phyloP scores from a whole-genome alignment of 2,329 filamentous ascomycete species.

The Drechmeria coniospora region DNA sequence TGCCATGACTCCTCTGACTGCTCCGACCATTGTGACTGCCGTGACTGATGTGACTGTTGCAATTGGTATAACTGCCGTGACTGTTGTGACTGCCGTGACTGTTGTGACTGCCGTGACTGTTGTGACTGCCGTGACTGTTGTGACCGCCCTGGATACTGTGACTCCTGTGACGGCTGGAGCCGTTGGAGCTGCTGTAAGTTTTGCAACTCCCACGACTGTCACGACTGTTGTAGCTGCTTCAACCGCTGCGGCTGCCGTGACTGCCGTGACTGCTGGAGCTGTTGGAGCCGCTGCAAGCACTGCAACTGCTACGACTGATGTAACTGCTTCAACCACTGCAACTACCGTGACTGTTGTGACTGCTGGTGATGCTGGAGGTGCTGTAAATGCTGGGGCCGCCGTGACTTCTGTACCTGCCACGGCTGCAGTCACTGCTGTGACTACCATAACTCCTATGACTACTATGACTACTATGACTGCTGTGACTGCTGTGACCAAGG shows the following conservation, averaged over 20 bases:
- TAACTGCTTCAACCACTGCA: background rate
- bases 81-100: too few species aligned
- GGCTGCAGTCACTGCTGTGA: too few species aligned
- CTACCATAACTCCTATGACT: too few species aligned
- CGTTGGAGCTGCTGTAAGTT: background rate
- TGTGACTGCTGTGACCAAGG: too few species aligned
- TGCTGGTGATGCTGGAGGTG: background rate
- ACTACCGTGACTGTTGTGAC: background rate
- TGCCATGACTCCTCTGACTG: too few species aligned
- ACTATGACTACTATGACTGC: too few species aligned
- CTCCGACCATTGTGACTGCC: too few species aligned
- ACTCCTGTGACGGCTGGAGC: background rate
- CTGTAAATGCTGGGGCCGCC: background rate
- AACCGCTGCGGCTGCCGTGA: background rate
- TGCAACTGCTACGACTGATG: background rate
- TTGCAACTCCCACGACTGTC: background rate
- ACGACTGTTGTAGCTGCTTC: background rate
- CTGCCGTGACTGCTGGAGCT: background rate
- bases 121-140: too few species aligned
- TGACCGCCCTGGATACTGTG: background rate
- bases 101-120: too few species aligned
- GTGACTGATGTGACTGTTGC: too few species aligned
- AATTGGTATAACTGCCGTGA: too few species aligned
- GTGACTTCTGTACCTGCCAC: background rate
- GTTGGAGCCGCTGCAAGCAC: background rate